phyloP scores from a whole-genome alignment of 768 basidiomycete species.

The Lactifluus hygrophoroides region DNA sequence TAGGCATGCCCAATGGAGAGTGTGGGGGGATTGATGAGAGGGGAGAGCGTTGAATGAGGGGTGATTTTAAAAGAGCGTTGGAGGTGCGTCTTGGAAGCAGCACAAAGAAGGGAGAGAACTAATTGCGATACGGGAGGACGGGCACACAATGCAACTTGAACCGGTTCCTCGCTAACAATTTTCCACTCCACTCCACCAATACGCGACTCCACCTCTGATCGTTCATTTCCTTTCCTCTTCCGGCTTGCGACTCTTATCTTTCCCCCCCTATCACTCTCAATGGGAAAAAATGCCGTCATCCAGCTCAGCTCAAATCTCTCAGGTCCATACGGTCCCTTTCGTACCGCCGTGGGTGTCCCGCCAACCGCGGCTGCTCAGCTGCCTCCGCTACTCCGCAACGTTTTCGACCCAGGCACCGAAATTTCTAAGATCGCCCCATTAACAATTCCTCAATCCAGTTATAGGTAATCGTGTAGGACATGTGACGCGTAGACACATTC shows the following conservation, averaged over 20 bases:
- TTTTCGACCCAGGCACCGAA: too few species aligned
- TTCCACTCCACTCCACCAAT: too few species aligned
- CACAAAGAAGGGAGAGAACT: not conserved
- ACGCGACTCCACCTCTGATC: not conserved
- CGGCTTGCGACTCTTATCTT: not conserved
- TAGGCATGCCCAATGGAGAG: slow-evolving; percentile 7
- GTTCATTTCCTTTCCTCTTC: not conserved
- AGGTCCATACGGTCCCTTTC: too few species aligned
- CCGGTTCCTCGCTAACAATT: too few species aligned
- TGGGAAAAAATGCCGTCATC: not conserved
- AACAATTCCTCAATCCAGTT: not conserved
- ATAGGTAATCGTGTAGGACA: not conserved
- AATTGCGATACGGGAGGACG: not conserved
- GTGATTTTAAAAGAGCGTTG: slow-evolving; percentile 4
- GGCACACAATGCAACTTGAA: too few species aligned
- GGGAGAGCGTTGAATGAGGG: not conserved
- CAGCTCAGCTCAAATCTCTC: not conserved
- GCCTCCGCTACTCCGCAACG: too few species aligned
- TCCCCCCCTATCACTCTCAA: not conserved
- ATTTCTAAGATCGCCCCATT: too few species aligned
- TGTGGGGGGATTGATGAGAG: not conserved
- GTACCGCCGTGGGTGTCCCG: too few species aligned
- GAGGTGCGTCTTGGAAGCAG: not conserved
- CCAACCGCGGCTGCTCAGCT: not conserved
- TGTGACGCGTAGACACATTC: not conserved